phyloP scores from a whole-genome alignment of 202 grass and related monocot species.

The Zizania palustris region DNA sequence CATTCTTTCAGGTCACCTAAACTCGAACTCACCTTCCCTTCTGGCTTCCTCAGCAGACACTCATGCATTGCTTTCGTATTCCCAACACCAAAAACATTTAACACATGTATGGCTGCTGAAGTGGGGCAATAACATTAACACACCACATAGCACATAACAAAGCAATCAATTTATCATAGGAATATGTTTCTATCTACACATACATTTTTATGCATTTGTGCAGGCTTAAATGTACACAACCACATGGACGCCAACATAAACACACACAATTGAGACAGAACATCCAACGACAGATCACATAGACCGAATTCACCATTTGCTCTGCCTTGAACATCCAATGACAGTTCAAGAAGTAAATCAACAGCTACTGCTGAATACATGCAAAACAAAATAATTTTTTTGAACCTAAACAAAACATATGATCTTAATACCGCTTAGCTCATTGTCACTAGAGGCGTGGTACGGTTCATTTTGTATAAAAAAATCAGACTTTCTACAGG shows the following conservation, averaged over 20 bases:
- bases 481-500: neutral
- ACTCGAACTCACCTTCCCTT: neutral
- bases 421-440: neutral
- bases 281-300: neutral
- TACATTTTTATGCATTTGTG: neutral
- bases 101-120: neutral
- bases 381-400: neutral
- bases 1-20: neutral
- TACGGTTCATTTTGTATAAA: slow-evolving; percentile 22
- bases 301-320: neutral
- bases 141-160: neutral
- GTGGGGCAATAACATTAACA: neutral
- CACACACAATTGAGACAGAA: neutral
- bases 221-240: neutral
- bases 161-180: neutral
- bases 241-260: neutral
- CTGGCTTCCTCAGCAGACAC: neutral
- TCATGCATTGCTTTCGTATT: neutral
- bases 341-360: slow-evolving; percentile 9
- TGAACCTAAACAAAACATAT: slow-evolving; percentile 14
- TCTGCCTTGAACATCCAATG: neutral
- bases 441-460: neutral
- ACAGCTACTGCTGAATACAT: neutral
- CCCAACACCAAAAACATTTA: neutral
- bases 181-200: neutral